Evolutionary conservation across 1,139 yeast species (phyloP).

Genomic region (Cylindricascospora bacillispora): DNA sequence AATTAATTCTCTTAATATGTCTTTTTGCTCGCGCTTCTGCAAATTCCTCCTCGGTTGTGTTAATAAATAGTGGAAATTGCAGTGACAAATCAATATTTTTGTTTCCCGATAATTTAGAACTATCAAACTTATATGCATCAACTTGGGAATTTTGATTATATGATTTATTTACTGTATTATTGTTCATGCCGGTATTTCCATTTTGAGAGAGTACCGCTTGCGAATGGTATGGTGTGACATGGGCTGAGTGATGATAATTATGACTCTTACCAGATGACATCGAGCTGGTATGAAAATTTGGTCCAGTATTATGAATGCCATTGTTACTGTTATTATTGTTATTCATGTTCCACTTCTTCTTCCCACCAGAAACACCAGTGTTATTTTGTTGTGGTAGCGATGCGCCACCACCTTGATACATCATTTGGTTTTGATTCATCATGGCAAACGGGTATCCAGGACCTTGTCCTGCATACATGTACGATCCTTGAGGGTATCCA

Average conservation of each 20-base stretch:
- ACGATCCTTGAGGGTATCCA: slow-evolving; percentile 20
- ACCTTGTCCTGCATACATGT: slow-evolving; percentile 22
- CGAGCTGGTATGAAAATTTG: slow-evolving; percentile 1
- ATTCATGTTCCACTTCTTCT: slow-evolving; percentile 10
- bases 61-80: slow-evolving; percentile 21
- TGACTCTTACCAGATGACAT: slow-evolving; percentile 2
- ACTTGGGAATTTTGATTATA: slow-evolving; percentile 4
- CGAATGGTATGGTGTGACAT: slow-evolving; percentile 2
- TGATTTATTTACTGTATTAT: slow-evolving; percentile 1
- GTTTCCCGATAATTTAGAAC: slow-evolving; percentile 16
- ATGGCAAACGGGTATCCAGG: slow-evolving; percentile 20
- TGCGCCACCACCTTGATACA: slow-evolving; percentile 13
- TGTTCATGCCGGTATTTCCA: neutral
- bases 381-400: slow-evolving; percentile 4
- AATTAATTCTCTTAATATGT: slow-evolving; percentile 9
- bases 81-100: slow-evolving; percentile 8
- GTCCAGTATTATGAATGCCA: slow-evolving; percentile 1
- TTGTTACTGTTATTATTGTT: slow-evolving; percentile 2
- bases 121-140: slow-evolving; percentile 22
- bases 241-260: slow-evolving; percentile 3
- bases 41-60: slow-evolving; percentile 19
- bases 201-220: neutral
- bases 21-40: slow-evolving; percentile 16
- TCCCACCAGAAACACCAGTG: slow-evolving; percentile 5
- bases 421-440: slow-evolving; percentile 21